Conservation (phyloP, 75 land plant species). For the Pinus taeda region DNA sequence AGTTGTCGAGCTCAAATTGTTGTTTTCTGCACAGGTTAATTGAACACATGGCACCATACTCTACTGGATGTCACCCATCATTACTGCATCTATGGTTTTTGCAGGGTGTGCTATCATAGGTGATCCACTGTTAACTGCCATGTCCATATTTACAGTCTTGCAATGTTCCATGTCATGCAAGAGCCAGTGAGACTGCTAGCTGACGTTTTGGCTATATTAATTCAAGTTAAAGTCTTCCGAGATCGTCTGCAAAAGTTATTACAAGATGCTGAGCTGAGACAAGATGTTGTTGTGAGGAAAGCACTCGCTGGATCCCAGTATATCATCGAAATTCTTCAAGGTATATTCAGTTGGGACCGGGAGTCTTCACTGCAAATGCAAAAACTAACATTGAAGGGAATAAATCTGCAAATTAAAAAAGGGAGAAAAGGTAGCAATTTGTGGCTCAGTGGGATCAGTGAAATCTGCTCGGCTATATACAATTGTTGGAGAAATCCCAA, state of each 20-base stretch:
- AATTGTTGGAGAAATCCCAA: conserved; percentile 80
- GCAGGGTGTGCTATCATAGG: conserved; percentile 71
- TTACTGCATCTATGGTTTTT: background rate
- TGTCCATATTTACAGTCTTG: conserved; percentile 76
- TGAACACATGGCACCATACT: no score
- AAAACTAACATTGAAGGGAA: conserved; percentile 38
- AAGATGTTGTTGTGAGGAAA: conserved; percentile 51
- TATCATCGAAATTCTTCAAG: conserved; percentile 50
- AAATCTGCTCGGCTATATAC: conserved; percentile 45
- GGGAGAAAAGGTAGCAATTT: conserved; percentile 58
- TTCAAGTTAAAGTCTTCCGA: conserved; percentile 71
- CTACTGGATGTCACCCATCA: no score
- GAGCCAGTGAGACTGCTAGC: conserved; percentile 76
- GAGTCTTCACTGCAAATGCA: conserved; percentile 6
- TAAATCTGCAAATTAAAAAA: conserved; percentile 44
- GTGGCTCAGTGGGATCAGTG: no score
- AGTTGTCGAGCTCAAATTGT: conserved; percentile 55
- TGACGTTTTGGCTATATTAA: conserved; percentile 47
- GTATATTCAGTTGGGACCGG: conserved; percentile 69
- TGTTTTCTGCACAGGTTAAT: conserved; percentile 27
- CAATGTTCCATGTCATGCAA: conserved; percentile 72
- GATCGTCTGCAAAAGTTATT: conserved; percentile 63
- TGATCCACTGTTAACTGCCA: conserved; percentile 56
- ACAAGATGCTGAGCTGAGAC: conserved; percentile 60
- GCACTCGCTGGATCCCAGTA: conserved; percentile 26